phyloP scores from a whole-genome alignment of 176 grass and related monocot species.

The Triticum monococcum region DNA sequence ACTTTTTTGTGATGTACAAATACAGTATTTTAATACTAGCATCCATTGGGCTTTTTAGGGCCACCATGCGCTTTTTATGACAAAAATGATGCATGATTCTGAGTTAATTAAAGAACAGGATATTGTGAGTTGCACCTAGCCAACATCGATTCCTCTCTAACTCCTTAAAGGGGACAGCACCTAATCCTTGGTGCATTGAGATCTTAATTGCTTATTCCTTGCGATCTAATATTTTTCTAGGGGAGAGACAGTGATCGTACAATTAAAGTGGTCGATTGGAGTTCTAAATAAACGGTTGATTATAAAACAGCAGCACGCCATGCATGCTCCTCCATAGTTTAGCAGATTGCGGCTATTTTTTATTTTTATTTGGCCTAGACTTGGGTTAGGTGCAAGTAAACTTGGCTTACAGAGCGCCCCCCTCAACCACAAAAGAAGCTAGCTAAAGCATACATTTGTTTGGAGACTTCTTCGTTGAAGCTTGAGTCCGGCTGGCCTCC shows the following conservation, averaged over 20 bases:
- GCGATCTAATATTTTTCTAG: background rate
- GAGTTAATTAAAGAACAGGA: background rate
- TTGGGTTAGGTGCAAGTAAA: background rate
- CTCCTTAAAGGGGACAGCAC: slow-evolving; percentile 49
- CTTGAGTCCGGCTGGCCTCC: background rate
- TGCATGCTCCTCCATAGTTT: slow-evolving; percentile 39
- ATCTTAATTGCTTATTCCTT: slow-evolving; percentile 14
- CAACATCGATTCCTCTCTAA: slow-evolving; percentile 28
- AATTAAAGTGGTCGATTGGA: background rate
- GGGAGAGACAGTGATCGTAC: slow-evolving; percentile 9
- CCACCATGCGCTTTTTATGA: background rate
- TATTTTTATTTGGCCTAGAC: background rate
- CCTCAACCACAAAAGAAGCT: background rate
- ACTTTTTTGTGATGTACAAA: no score
- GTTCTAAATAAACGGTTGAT: background rate
- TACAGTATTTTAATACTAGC: no score
- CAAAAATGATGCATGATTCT: background rate
- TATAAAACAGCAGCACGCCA: slow-evolving; percentile 34
- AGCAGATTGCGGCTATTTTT: slow-evolving; percentile 30
- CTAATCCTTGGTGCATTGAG: slow-evolving; percentile 21
- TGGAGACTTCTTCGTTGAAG: background rate
- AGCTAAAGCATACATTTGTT: background rate
- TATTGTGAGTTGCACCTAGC: slow-evolving; percentile 18
- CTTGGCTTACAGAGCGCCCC: background rate
- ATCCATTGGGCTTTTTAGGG: background rate